phyloP scores from a whole-genome alignment of 139 green algal species.

The Desmodesmus armatus region DNA sequence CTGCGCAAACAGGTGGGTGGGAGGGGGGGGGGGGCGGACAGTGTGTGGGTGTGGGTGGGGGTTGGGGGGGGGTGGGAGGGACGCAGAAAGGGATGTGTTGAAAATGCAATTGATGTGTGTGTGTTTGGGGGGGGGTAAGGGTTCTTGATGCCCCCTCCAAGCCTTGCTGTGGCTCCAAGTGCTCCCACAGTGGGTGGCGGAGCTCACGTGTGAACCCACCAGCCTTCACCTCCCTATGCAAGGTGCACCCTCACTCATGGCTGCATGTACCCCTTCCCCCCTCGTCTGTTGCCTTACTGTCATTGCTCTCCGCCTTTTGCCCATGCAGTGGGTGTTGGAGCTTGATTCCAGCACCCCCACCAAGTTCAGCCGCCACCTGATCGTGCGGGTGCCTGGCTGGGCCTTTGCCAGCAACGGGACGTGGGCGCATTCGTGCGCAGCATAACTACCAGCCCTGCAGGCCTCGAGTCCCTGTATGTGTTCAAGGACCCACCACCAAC shows the following conservation, averaged over 20 bases:
- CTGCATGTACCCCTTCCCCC: neutral
- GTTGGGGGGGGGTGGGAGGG: neutral
- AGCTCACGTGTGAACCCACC: neutral
- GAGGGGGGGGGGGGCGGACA: neutral
- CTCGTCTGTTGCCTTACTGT: neutral
- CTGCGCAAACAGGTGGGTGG: neutral
- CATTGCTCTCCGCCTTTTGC: neutral
- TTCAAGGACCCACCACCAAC: constrained; percentile 31
- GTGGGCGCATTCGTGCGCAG: constrained; percentile 47
- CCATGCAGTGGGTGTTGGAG: constrained; percentile 72
- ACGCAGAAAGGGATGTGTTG: too few species aligned
- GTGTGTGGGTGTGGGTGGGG: neutral
- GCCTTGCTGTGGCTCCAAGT: too few species aligned
- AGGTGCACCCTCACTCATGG: too few species aligned
- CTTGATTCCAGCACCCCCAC: constrained; percentile 74
- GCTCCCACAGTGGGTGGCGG: too few species aligned
- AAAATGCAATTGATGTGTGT: too few species aligned
- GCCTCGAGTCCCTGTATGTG: constrained; percentile 4
- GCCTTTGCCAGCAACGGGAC: constrained; percentile 67
- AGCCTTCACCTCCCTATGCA: neutral
- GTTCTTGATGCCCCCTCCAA: too few species aligned
- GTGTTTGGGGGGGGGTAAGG: too few species aligned
- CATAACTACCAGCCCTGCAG: constrained; percentile 2
- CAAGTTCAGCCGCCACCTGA: constrained; percentile 88
- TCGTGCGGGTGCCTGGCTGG: constrained; percentile 71